These are phyloP conservation scores for Balansia obtecta DNA, from an alignment of 2,329 filamentous ascomycete species.

Conservation along the genomic window DNA sequence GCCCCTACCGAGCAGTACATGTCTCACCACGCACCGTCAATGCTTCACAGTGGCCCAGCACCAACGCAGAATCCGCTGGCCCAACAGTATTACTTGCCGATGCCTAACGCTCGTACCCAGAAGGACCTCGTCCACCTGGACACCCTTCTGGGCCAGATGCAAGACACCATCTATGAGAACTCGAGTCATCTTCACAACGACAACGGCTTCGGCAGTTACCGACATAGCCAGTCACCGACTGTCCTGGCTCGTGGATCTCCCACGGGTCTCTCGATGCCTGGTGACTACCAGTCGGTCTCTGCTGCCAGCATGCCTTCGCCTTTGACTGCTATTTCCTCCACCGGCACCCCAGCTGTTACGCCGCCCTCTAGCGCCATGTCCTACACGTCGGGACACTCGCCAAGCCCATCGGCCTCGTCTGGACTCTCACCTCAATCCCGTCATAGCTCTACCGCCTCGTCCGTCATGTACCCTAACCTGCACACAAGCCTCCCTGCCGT, in stretches of 20 bases:
- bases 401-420: slow-evolving; percentile 51
- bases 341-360: slow-evolving; percentile 64
- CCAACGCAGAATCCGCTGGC: slow-evolving; percentile 43
- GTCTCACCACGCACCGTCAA: slow-evolving; percentile 25
- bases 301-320: slow-evolving; percentile 50
- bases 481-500: slow-evolving; percentile 43
- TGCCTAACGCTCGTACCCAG: slow-evolving; percentile 83
- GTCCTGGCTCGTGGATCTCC: slow-evolving; percentile 25
- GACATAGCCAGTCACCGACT: slow-evolving; percentile 43
- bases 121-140: slow-evolving; percentile 89
- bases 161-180: slow-evolving; percentile 90
- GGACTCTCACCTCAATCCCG: slow-evolving; percentile 56
- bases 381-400: slow-evolving; percentile 67
- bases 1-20: slow-evolving; percentile 42
- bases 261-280: slow-evolving; percentile 20
- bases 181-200: slow-evolving; percentile 67
- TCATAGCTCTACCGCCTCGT: slow-evolving; percentile 45
- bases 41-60: slow-evolving; percentile 40
- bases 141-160: slow-evolving; percentile 89
- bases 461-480: slow-evolving; percentile 63
- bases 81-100: slow-evolving; percentile 78
- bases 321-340: slow-evolving; percentile 43
- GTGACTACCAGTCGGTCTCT: slow-evolving; percentile 30
- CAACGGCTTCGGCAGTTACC: slow-evolving; percentile 46
- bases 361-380: slow-evolving; percentile 65